phyloP scores from a whole-genome alignment of 2,329 filamentous ascomycete species.

The Fonsecaea monophora region DNA sequence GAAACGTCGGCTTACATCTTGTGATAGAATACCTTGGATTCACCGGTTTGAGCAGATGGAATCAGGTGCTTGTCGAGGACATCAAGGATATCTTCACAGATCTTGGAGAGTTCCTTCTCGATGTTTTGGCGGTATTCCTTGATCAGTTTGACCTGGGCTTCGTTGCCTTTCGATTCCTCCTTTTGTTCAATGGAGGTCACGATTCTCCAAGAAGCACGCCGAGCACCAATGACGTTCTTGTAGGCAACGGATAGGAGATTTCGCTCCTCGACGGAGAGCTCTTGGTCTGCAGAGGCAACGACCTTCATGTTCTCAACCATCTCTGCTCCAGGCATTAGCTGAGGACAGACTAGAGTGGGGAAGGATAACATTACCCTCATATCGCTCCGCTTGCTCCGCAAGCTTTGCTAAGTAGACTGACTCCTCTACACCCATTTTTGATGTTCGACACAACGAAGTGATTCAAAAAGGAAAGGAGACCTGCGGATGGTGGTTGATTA shows the following conservation, averaged over 20 bases:
- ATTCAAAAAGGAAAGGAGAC: conserved; percentile 29
- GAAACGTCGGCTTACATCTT: conserved; percentile 75
- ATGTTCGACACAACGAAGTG: conserved; percentile 48
- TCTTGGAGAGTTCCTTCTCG: conserved; percentile 93
- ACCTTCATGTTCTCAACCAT: conserved; percentile 99
- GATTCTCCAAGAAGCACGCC: conserved; percentile 97
- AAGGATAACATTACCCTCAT: conserved; percentile 78
- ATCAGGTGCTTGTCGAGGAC: conserved; percentile 94
- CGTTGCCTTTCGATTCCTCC: conserved; percentile 98
- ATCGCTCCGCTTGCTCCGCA: conserved; percentile 99
- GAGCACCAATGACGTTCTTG: conserved; percentile 98
- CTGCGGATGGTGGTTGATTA: conserved; percentile 30
- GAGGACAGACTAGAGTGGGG: conserved; percentile 8
- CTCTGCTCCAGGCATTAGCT: conserved; percentile 63
- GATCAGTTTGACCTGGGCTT: conserved; percentile 86
- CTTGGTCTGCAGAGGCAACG: conserved; percentile 84
- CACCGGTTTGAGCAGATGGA: conserved; percentile 89
- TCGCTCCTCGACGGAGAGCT: conserved; percentile 90
- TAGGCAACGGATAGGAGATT: conserved; percentile 97
- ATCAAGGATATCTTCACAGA: conserved; percentile 96
- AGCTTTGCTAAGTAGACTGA: conserved; percentile 99
- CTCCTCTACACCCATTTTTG: conserved; percentile 95
- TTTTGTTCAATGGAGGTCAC: conserved; percentile 99
- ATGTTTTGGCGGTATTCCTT: conserved; percentile 99
- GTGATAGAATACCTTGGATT: conserved; percentile 99